Base-by-base conservation (phyloP, 169 alveolate species). In the Plasmodium gonderi region DNA sequence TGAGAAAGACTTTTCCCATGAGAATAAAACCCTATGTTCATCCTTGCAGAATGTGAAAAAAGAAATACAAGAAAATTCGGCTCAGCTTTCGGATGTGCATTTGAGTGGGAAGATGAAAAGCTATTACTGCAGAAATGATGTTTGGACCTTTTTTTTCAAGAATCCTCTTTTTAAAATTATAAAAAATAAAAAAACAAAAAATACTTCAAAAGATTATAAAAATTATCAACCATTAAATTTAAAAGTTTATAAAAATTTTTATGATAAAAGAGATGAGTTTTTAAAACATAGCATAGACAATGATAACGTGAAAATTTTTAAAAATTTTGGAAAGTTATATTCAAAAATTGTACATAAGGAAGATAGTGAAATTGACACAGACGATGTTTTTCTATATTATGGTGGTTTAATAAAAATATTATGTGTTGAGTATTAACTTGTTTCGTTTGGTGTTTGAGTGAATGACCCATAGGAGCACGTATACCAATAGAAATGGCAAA, bases 121-220 rank as follows among this genome's bases (percentile, higher is more conserved):
- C 44, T 85, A 85, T 65, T 85, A 85, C 38, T 85, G 92, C 49
- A 74, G 92, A 47, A 72, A 85, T 51, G 83, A 85, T 65, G 45
- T 85, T 40, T 85, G 92, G 92, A 85, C 92, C 1, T 85, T 85
- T 85, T 85, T 74, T 74, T 85, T 85, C 45, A 74, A 74, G 23
- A 85, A 85, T n/a, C 29, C 80, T 40, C 85, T 85, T 33, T 85
- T 75, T 75, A 85, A 85, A 72, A 85, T 85, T 85, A 85, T 36
- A 40, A 85, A 85, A 45, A 85, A 85, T 85, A 85, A 74, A 77
- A 85, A 85, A 40, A 17, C 45, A 40, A 85, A 51, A 74, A 75
- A 40, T 20, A 12, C 72, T 12, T 49, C 87, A 47, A 85, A 85
- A 51, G 92, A 85, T 51, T 54, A 85, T 74, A 85, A 85, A 75